Percentiles rank a stretch among this genome's conserved stretches.
Evolutionary conservation across 2,329 filamentous ascomycete genomes (phyloP).

Genomic region (Talaromyces sp.): DNA sequence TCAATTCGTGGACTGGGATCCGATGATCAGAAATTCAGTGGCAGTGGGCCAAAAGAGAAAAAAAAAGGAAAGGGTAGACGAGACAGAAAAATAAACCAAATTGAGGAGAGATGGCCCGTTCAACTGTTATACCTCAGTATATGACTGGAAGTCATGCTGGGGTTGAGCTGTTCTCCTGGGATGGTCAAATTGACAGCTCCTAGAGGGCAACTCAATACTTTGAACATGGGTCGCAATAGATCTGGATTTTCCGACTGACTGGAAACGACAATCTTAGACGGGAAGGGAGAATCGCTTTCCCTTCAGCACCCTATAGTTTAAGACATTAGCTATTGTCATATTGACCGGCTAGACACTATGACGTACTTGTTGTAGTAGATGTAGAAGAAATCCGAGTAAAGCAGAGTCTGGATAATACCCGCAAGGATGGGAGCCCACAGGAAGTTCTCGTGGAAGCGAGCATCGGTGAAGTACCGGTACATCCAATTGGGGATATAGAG

Average conservation of each 20-base stretch:
- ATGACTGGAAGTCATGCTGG: not conserved
- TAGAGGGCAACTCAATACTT: not conserved
- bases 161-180: not conserved
- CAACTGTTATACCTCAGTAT: too few relatives aligned
- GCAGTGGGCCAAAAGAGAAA: not conserved
- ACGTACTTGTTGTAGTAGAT: slow-evolving; percentile 94
- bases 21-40: not conserved
- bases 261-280: slow-evolving; percentile 56
- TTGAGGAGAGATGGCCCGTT: not conserved
- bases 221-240: not conserved
- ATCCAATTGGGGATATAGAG: slow-evolving; percentile 99
- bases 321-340: not conserved
- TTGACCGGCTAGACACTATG: not conserved
- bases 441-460: slow-evolving; percentile 76
- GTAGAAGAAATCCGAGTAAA: slow-evolving; percentile 99
- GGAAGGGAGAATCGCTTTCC: slow-evolving; percentile 86
- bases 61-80: not conserved
- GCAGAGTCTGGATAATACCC: slow-evolving; percentile 86
- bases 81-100: not conserved
- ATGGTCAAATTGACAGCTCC: not conserved
- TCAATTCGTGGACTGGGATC: slow-evolving; percentile 17
- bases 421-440: slow-evolving; percentile 88
- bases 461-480: slow-evolving; percentile 81
- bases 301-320: slow-evolving; percentile 64
- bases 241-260: not conserved